These are phyloP conservation scores for Oxyria digyna DNA, from an alignment of 148 eudicot genomes.

Conservation along the genomic window DNA sequence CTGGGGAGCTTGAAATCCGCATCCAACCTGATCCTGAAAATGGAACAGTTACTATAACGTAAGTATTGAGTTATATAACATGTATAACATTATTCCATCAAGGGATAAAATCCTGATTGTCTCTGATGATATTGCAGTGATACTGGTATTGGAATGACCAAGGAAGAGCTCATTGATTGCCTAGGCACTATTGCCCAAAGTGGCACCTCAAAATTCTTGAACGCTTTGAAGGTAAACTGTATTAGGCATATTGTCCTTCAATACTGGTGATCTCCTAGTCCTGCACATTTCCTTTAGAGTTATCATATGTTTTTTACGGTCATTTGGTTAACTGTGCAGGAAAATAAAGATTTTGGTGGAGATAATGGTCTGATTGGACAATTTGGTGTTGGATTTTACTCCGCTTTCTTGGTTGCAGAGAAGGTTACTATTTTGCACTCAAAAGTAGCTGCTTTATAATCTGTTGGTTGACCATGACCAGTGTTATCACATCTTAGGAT, in stretches of 20 bases:
- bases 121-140: conserved; percentile 37
- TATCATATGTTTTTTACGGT: neutral
- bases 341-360: conserved; percentile 76
- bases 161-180: conserved; percentile 93
- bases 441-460: neutral
- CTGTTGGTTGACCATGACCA: neutral
- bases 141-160: conserved; percentile 97
- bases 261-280: neutral
- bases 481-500: no score
- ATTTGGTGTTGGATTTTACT: conserved; percentile 99
- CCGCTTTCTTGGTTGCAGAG: conserved; percentile 95
- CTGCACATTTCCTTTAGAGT: neutral
- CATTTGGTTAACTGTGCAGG: conserved; percentile 28
- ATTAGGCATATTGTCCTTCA: neutral
- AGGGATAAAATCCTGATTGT: neutral
- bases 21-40: conserved; percentile 83
- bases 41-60: conserved; percentile 91
- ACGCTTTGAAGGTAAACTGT: conserved; percentile 66
- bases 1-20: conserved; percentile 85
- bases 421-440: conserved; percentile 31
- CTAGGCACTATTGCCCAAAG: conserved; percentile 99
- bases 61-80: conserved; percentile 11
- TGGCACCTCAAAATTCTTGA: conserved; percentile 89
- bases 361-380: conserved; percentile 95
- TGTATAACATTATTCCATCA: neutral